phyloP scores from a whole-genome alignment of 2,329 filamentous ascomycete species.

The Neonectria neomacrospora region DNA sequence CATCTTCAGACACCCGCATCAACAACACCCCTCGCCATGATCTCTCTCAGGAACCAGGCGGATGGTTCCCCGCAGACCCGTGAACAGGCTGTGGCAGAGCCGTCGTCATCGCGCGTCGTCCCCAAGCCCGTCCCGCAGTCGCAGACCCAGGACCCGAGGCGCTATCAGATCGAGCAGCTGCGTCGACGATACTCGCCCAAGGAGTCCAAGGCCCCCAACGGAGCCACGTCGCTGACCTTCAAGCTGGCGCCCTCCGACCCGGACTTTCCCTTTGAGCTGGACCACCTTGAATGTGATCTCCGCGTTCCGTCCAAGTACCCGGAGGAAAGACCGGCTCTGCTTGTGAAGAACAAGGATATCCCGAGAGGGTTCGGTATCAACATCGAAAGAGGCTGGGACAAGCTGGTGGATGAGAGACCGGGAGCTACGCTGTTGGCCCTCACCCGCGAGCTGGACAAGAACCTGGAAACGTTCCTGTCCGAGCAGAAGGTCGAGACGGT shows the following conservation, averaged over 20 bases:
- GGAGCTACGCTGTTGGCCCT: conserved; percentile 71
- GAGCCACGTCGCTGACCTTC: conserved; percentile 70
- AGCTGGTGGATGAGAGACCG: conserved; percentile 66
- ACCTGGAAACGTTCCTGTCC: conserved; percentile 75
- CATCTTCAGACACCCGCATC: conserved; percentile 20
- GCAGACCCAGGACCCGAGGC: conserved; percentile 74
- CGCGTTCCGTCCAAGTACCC: conserved; percentile 74
- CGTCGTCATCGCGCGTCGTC: conserved; percentile 63
- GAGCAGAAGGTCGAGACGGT: conserved; percentile 78
- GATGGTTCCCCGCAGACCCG: conserved; percentile 48
- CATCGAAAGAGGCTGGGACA: conserved; percentile 78
- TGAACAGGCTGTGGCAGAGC: conserved; percentile 59
- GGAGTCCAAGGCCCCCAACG: conserved; percentile 56
- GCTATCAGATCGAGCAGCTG: conserved; percentile 80
- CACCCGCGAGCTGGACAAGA: conserved; percentile 77
- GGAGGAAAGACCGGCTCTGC: conserved; percentile 64
- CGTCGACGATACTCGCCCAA: conserved; percentile 70
- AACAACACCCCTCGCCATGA: conserved; percentile 47
- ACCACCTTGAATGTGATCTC: conserved; percentile 74
- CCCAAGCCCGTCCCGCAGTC: conserved; percentile 72
- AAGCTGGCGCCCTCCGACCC: conserved; percentile 79
- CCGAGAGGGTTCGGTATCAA: conserved; percentile 79
- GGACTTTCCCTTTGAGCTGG: conserved; percentile 83
- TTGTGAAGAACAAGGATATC: conserved; percentile 75
- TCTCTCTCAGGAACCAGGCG: conserved; percentile 48